Evolutionary conservation across 495 filamentous ascomycete species (phyloP).

Genomic region (Acidomyces sp.): DNA sequence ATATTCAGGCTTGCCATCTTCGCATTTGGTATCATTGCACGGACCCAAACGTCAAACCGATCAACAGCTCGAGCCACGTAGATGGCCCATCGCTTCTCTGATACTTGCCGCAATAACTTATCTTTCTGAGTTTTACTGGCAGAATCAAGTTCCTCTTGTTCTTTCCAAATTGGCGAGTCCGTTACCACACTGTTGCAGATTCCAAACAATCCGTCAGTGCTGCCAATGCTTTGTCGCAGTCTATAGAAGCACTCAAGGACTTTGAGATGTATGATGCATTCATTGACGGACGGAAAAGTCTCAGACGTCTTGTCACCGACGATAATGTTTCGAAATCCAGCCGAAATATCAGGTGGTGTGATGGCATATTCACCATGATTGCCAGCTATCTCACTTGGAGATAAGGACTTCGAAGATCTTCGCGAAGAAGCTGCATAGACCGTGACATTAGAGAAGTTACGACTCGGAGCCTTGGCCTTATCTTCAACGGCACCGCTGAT

Average conservation of each 20-base stretch:
- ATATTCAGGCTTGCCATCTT: constrained; percentile 23
- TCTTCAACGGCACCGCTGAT: too few species aligned
- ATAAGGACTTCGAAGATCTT: background rate
- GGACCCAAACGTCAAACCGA: constrained; percentile 64
- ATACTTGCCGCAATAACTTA: constrained; percentile 27
- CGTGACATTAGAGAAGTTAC: too few species aligned
- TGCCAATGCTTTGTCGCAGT: constrained; percentile 52
- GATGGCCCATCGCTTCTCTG: constrained; percentile 70
- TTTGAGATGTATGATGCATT: constrained; percentile 65
- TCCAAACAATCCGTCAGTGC: constrained; percentile 51
- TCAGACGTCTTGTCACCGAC: constrained; percentile 2
- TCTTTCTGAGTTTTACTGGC: constrained; percentile 9
- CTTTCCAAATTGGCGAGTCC: too few species aligned
- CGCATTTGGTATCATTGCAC: constrained; percentile 15
- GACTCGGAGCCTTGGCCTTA: too few species aligned
- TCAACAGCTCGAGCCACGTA: constrained; percentile 62
- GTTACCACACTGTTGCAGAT: constrained; percentile 32
- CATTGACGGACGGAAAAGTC: constrained; percentile 22
- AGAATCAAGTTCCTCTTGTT: background rate
- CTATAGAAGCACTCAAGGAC: constrained; percentile 56
- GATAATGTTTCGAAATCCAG: constrained; percentile 10
- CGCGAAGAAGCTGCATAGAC: too few species aligned
- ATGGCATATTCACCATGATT: constrained; percentile 8
- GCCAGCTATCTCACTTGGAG: background rate
- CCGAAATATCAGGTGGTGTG: constrained; percentile 12